Evolutionary conservation across 108 stramenopile species (phyloP).

Genomic region (Aureococcus anophagefferens): DNA sequence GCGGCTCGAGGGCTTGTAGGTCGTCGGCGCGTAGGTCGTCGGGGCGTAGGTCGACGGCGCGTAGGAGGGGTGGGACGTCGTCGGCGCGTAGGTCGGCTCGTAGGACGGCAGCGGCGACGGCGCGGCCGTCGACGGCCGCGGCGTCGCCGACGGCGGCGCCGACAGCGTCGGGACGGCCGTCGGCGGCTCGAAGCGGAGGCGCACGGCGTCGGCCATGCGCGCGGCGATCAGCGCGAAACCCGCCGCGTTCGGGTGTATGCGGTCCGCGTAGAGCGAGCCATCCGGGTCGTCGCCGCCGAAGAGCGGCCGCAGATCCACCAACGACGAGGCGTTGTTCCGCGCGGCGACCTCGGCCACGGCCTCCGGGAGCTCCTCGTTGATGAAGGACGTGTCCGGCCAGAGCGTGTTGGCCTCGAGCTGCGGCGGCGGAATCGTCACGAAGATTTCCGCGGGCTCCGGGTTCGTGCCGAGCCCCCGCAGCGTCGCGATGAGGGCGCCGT

Average conservation of each 20-base stretch:
- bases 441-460: background rate
- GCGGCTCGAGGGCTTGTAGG: no score
- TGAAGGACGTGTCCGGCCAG: background rate
- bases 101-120: no score
- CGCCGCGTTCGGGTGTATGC: background rate
- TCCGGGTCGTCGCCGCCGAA: background rate
- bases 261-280: background rate
- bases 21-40: no score
- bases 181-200: no score
- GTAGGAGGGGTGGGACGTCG: no score
- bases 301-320: background rate
- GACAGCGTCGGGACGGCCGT: no score
- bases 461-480: no score
- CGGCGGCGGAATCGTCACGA: background rate
- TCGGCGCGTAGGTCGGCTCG: no score
- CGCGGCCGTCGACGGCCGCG: no score
- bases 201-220: background rate
- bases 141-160: no score
- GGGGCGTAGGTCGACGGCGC: no score
- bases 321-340: background rate
- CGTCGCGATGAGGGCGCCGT: no score
- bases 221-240: background rate
- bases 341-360: background rate
- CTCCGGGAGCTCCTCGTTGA: background rate
- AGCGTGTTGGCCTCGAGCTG: background rate